These are phyloP conservation scores for Boletus huronensis DNA, from an alignment of 768 basidiomycete species.

Conservation along the genomic window DNA sequence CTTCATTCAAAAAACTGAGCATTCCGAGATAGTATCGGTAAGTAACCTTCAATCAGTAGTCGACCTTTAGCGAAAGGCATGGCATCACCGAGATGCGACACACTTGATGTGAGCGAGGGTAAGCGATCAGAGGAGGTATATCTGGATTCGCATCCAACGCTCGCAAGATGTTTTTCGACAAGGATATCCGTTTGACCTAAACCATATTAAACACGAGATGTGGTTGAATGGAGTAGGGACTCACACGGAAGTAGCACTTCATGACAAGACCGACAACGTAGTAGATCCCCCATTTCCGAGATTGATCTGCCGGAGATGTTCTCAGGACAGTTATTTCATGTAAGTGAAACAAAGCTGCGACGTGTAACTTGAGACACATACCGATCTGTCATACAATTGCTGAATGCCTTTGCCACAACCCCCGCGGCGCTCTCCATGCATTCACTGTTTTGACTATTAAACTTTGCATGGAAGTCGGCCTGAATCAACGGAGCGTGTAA, in stretches of 20 bases:
- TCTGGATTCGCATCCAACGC: slow-evolving; percentile 84
- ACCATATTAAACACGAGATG: background rate
- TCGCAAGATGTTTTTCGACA: slow-evolving; percentile 88
- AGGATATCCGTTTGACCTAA: slow-evolving; percentile 86
- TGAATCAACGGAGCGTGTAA: slow-evolving; percentile 22
- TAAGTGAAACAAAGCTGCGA: background rate
- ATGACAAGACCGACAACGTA: slow-evolving; percentile 87
- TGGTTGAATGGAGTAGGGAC: slow-evolving; percentile 24
- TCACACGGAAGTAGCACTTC: slow-evolving; percentile 91
- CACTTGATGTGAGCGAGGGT: slow-evolving; percentile 86
- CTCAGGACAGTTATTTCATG: slow-evolving; percentile 31
- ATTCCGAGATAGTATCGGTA: slow-evolving; percentile 94
- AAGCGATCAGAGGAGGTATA: slow-evolving; percentile 71
- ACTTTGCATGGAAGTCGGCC: slow-evolving; percentile 62
- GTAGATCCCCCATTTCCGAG: slow-evolving; percentile 89
- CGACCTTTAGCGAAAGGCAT: slow-evolving; percentile 4
- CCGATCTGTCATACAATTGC: slow-evolving; percentile 84
- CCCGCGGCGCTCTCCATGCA: slow-evolving; percentile 86
- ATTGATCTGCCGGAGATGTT: slow-evolving; percentile 65
- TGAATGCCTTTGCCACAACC: slow-evolving; percentile 85
- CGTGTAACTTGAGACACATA: slow-evolving; percentile 23
- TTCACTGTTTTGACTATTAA: slow-evolving; percentile 53
- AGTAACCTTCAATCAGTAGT: slow-evolving; percentile 62
- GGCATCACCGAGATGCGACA: slow-evolving; percentile 16
- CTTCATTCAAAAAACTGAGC: slow-evolving; percentile 90